Conservation (phyloP, 2,329 filamentous ascomycete species). For the Penicillium janthinellum region DNA sequence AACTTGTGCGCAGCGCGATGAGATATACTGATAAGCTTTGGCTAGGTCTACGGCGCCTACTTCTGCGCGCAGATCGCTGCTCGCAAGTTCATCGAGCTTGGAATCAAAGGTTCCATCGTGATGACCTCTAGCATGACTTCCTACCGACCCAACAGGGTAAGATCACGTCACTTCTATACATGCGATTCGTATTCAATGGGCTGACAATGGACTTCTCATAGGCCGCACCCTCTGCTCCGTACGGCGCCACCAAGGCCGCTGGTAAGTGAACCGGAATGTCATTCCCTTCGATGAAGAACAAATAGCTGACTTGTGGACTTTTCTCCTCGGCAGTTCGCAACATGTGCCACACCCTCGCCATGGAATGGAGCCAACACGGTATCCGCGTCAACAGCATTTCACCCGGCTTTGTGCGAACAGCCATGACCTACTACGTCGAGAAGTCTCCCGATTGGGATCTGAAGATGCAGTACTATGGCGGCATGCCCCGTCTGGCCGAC, state of each 20-base stretch:
- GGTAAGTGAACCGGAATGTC: constrained; percentile 12
- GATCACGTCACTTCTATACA: not conserved
- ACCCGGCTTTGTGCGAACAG: constrained; percentile 48
- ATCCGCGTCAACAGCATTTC: constrained; percentile 48
- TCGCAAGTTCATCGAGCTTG: constrained; percentile 45
- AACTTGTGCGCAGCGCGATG: not conserved
- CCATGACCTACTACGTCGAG: constrained; percentile 55
- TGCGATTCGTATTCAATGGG: not conserved
- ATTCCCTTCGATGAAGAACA: not conserved
- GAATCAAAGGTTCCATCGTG: constrained; percentile 42
- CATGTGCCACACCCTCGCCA: constrained; percentile 42
- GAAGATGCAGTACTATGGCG: constrained; percentile 61
- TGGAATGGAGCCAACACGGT: constrained; percentile 53
- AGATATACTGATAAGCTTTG: not conserved
- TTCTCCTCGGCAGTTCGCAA: constrained; percentile 20
- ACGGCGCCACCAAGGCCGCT: constrained; percentile 51
- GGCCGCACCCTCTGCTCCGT: constrained; percentile 55
- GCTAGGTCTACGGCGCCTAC: constrained; percentile 32
- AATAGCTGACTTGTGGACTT: not conserved
- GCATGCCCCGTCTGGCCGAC: constrained; percentile 57
- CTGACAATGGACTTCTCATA: not conserved
- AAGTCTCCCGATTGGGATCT: constrained; percentile 58
- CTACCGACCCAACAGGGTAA: constrained; percentile 50
- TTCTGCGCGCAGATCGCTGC: constrained; percentile 36
- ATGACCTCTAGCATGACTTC: constrained; percentile 54